Evolutionary conservation across 352 stramenopile species (phyloP), one percentile per base, ranked within the genome.

Genomic region (Phytophthora sp.): DNA sequence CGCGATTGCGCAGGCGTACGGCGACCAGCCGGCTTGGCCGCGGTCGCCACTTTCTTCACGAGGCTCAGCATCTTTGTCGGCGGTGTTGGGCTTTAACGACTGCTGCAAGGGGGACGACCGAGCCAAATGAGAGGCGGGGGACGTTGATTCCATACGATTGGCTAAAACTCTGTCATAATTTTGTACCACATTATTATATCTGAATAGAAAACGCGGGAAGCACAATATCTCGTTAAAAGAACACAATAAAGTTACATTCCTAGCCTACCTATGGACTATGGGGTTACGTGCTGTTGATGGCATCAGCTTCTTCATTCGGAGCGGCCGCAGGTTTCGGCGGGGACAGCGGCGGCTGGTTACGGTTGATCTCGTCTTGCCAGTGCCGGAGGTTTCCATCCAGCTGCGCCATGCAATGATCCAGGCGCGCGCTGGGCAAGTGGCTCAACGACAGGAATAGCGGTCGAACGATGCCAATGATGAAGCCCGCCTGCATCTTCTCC

Each of bases 381-480:
- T 89, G 71, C 2, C 23, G 41, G 39, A 93, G 55, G 51, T 93
- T 95, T 16, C 73, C 71, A 38, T 93, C 82, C 47, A 95, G 56
- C 21, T 92, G 83, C 11, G 57, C 62, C 57, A 91, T 74, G 65
- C 84, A 95, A 51, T 90, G 81, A 11, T 42, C 66, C 23, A 95
- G 65, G 11, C 78, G 41, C 4, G 80, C 74, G 35, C 69, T 72
- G 2, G 86, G 86, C 18, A 95, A 57, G 36, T 78, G 71, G 23
- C 70, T 82, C 27, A 93, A 69, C 27, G 73, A 78, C 16, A 80
- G 42, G 61, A 94, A 94, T 8, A 94, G 74, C 21, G 91, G 91
- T 2, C 82, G 75, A 15, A 96, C 91, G 35, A 98, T 95, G 53
- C 93, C 95, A 33, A 98, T 90, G 59, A 99, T 97, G 64, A 99